These are phyloP conservation scores for Termitomyces sp. DNA, from an alignment of 768 basidiomycete species.

Conservation along the genomic window DNA sequence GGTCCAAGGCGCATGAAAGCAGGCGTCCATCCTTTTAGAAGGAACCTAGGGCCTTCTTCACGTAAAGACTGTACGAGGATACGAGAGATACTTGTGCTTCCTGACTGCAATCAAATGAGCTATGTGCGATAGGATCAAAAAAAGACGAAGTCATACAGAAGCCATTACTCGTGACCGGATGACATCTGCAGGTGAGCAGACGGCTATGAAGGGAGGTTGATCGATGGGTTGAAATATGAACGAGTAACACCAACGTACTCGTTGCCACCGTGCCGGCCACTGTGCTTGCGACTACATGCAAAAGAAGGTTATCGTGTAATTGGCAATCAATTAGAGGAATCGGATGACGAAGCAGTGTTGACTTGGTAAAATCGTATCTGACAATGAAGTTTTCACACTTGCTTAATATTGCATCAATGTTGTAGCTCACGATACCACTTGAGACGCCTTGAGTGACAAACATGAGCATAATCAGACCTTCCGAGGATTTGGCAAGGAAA, in stretches of 20 bases:
- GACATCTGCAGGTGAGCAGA: slow-evolving; percentile 78
- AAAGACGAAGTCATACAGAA: slow-evolving; percentile 40
- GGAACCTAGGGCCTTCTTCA: slow-evolving; percentile 71
- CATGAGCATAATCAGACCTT: slow-evolving; percentile 3
- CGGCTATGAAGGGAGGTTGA: slow-evolving; percentile 39
- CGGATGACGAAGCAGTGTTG: slow-evolving; percentile 44
- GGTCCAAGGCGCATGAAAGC: slow-evolving; percentile 82
- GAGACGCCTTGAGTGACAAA: slow-evolving; percentile 50
- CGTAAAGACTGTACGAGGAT: slow-evolving; percentile 58
- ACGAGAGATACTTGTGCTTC: slow-evolving; percentile 41
- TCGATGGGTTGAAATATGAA: not conserved
- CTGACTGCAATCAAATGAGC: slow-evolving; percentile 36
- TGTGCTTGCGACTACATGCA: slow-evolving; percentile 67
- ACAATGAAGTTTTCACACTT: not conserved
- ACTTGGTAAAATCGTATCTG: slow-evolving; percentile 80
- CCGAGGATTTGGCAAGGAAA: not conserved
- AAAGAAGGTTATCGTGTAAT: slow-evolving; percentile 57
- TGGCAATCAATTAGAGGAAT: slow-evolving; percentile 57
- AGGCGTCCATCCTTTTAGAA: slow-evolving; percentile 90
- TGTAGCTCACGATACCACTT: slow-evolving; percentile 75
- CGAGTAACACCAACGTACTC: slow-evolving; percentile 40
- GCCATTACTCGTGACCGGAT: slow-evolving; percentile 76
- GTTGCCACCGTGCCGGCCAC: slow-evolving; percentile 76
- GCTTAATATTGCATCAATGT: not conserved
- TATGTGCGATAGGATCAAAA: slow-evolving; percentile 2